These are phyloP conservation scores for Hanseniaspora mollemarum DNA, from an alignment of 805 yeast species.

Conservation along the genomic window DNA sequence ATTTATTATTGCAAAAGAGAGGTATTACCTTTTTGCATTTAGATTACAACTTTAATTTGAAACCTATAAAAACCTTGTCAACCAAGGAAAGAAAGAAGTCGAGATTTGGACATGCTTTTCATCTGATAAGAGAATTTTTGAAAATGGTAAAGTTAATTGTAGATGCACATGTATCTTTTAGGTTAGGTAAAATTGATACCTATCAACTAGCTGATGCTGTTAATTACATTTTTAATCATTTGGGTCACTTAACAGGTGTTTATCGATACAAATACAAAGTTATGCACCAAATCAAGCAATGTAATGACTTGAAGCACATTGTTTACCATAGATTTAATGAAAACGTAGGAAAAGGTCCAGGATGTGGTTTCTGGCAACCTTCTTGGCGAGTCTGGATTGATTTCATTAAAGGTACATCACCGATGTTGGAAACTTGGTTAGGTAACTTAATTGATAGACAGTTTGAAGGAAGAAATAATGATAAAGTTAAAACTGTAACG, in stretches of 20 bases:
- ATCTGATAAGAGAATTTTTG: constrained; percentile 77
- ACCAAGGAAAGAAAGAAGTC: constrained; percentile 94
- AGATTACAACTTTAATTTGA: constrained; percentile 89
- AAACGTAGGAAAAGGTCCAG: constrained; percentile 93
- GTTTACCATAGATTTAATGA: constrained; percentile 75
- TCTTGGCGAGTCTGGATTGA: constrained; percentile 96
- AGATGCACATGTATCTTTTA: constrained; percentile 84
- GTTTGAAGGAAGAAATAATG: constrained; percentile 91
- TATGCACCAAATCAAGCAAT: constrained; percentile 94
- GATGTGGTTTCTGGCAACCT: constrained; percentile 99
- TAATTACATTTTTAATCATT: constrained; percentile 77
- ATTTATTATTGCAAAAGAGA: constrained; percentile 74
- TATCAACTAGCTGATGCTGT: constrained; percentile 92
- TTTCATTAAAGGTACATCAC: constrained; percentile 82
- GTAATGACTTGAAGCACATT: constrained; percentile 89
- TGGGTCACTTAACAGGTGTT: constrained; percentile 93
- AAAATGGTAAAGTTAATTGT: constrained; percentile 76
- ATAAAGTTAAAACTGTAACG: constrained; percentile 84
- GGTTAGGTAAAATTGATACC: constrained; percentile 84
- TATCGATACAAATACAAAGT: constrained; percentile 94
- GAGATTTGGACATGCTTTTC: constrained; percentile 93
- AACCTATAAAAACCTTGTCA: constrained; percentile 90
- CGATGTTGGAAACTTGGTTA: constrained; percentile 86
- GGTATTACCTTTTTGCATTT: constrained; percentile 87
- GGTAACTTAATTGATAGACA: constrained; percentile 85